Base-by-base conservation (phyloP, 176 grass and related monocot species). In the Eremochloa ophiuroides region DNA sequence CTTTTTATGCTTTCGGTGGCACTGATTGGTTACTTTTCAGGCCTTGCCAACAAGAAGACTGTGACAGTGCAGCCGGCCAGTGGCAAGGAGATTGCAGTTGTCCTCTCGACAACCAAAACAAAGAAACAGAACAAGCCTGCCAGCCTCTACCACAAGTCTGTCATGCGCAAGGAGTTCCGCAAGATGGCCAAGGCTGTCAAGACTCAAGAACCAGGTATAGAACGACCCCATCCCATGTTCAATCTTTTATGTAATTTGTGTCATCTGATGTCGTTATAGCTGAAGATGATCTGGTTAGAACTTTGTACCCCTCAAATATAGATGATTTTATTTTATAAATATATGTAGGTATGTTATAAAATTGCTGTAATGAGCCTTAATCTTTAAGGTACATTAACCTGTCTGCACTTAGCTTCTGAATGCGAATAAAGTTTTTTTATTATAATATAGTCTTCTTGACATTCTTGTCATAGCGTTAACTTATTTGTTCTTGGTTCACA, bases 131-230 rank as follows among this genome's bases (percentile, higher is more conserved):
- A 94, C 88, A 94, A 83, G 34, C 92, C 95, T 18, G 76, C 53
- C 1, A 85, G 43, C 1, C 62, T 92, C 17, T 9, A 51, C 43
- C 87, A 87, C 69, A 97, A 77, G 78, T 88, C 95, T 34, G 71
- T 83, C 65, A 87, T 94, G 88, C 85, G 89, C 77, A 94, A 94
- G 90, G 89, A 97, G 37, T 87, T 91, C 76, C 64, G 79, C 23
- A 97, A 97, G 85, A 91, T 97, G 89, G 82, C 95, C 43, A 94
- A 93, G 86, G 83, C 83, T 78, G 77, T n/a, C n/a, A n/a, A n/a
- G n/a, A n/a, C n/a, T 97, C 41, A 94, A 87, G 79, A 94, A 84
- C 73, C 95, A 94, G 95, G 95, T 97, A 94, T 43, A 26, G 26
- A 58, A 73, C 13, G 22, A 26, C 51, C 10, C 23, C n/a, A 30